Percentiles rank a stretch among this genome's conserved stretches.
Conservation (phyloP, 75 land plant genomes). For the Isoetes taiwanensis region DNA sequence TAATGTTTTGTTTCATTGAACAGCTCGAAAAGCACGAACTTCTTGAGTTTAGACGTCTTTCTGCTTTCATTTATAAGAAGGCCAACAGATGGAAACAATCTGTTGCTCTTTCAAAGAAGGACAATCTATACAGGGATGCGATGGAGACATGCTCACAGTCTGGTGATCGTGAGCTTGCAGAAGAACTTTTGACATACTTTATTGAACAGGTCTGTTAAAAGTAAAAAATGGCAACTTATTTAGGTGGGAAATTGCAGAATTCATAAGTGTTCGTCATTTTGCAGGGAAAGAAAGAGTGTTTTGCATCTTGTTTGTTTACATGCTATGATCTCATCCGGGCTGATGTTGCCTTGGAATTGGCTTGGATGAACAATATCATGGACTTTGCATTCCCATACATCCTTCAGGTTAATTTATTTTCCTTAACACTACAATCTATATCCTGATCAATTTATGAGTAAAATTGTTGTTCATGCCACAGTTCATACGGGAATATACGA, state of each 20-base stretch:
- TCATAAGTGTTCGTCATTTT: slow-evolving; percentile 1
- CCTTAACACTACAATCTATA: not conserved
- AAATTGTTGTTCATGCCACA: slow-evolving; percentile 9
- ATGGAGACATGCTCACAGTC: slow-evolving; percentile 97
- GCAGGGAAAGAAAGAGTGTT: slow-evolving; percentile 98
- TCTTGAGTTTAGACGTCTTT: slow-evolving; percentile 85
- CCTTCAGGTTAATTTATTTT: slow-evolving; percentile 47
- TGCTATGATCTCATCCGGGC: slow-evolving; percentile 93
- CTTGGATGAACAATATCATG: slow-evolving; percentile 94
- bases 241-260: not conserved
- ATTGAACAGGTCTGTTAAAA: slow-evolving; percentile 62
- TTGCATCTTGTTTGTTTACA: slow-evolving; percentile 88
- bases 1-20: not conserved
- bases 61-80: slow-evolving; percentile 95
- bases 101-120: slow-evolving; percentile 92
- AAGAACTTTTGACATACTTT: slow-evolving; percentile 89
- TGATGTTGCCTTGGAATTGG: slow-evolving; percentile 87
- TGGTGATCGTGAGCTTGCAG: slow-evolving; percentile 92
- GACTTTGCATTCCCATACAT: slow-evolving; percentile 95
- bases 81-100: slow-evolving; percentile 98
- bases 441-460: not conserved
- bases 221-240: not conserved
- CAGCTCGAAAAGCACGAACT: slow-evolving; percentile 99
- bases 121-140: slow-evolving; percentile 90
- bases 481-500: slow-evolving; percentile 87